A percentile compares a stretch with the other conserved stretches of the same genome.
These are phyloP conservation scores for Pinus albicaulis DNA, from an alignment of 75 land plant species.

Conservation along the genomic window DNA sequence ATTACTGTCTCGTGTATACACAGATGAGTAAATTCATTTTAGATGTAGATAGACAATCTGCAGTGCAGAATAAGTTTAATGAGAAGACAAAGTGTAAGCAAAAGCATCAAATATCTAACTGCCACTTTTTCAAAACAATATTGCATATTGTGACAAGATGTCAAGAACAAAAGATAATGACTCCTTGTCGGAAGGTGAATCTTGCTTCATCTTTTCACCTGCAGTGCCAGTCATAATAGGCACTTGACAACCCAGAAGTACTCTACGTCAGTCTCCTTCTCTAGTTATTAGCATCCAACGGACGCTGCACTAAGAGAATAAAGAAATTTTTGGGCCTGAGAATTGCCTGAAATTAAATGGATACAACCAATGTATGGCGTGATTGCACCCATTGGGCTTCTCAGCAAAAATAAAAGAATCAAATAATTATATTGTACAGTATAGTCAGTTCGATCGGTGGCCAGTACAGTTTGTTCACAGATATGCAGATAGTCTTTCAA, in stretches of 20 bases:
- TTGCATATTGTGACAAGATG: background rate
- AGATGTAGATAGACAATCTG: background rate
- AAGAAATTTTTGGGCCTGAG: background rate
- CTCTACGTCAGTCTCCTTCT: background rate
- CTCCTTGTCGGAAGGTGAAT: background rate
- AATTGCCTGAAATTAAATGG: conserved; percentile 1
- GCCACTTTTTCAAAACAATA: background rate
- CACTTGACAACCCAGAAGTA: background rate
- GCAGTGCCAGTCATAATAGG: background rate
- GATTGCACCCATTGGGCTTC: background rate
- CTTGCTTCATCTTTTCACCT: background rate
- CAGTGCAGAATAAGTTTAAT: background rate
- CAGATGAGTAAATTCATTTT: background rate
- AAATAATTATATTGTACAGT: conserved; percentile 6
- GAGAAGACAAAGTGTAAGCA: background rate
- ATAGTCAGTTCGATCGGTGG: background rate
- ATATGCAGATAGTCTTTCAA: background rate
- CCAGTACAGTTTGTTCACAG: background rate
- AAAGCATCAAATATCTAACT: background rate
- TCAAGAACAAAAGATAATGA: background rate
- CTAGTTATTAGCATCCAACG: background rate
- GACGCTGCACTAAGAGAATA: background rate
- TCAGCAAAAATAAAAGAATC: conserved; percentile 8
- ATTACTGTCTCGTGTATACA: too few species aligned
- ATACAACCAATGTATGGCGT: background rate